phyloP scores from a whole-genome alignment of 1,139 yeast species.

The Yamadazyma dushanensis region DNA sequence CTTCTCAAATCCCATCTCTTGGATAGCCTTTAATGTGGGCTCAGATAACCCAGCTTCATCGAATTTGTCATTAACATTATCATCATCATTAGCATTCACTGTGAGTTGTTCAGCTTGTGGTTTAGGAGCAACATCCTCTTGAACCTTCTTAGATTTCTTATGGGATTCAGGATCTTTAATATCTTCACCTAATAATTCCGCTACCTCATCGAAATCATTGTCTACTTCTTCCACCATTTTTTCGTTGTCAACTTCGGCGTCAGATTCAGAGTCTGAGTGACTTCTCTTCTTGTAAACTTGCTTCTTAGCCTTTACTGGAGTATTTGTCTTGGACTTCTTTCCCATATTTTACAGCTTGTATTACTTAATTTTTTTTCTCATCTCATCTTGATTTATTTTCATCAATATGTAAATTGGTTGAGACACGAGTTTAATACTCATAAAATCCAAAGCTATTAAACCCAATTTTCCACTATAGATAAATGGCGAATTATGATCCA shows the following conservation, averaged over 20 bases:
- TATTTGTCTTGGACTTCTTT: constrained; percentile 10
- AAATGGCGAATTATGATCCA: constrained; percentile 35
- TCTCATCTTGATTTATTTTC: constrained; percentile 22
- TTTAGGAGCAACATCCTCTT: constrained; percentile 21
- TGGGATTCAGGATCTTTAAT: constrained; percentile 41
- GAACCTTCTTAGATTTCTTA: constrained; percentile 21
- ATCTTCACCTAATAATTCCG: constrained; percentile 48
- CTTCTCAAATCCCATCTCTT: constrained; percentile 80
- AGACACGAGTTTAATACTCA: neutral
- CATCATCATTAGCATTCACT: constrained; percentile 26
- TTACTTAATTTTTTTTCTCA: constrained; percentile 15
- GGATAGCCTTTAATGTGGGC: constrained; percentile 77
- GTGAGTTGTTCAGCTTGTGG: constrained; percentile 28
- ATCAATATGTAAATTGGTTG: neutral
- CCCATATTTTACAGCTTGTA: constrained; percentile 13
- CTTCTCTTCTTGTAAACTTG: constrained; percentile 19
- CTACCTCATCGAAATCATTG: constrained; percentile 56
- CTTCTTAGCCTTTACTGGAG: constrained; percentile 13
- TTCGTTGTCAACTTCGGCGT: constrained; percentile 37
- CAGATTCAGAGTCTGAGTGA: constrained; percentile 17
- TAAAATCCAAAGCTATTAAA: neutral
- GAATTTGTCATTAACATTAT: constrained; percentile 37
- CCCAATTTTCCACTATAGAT: too few species aligned
- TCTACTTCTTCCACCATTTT: constrained; percentile 50
- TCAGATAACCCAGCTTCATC: constrained; percentile 63